Conservation (phyloP, 441 rosid genomes). For the Mallotus repandus region DNA sequence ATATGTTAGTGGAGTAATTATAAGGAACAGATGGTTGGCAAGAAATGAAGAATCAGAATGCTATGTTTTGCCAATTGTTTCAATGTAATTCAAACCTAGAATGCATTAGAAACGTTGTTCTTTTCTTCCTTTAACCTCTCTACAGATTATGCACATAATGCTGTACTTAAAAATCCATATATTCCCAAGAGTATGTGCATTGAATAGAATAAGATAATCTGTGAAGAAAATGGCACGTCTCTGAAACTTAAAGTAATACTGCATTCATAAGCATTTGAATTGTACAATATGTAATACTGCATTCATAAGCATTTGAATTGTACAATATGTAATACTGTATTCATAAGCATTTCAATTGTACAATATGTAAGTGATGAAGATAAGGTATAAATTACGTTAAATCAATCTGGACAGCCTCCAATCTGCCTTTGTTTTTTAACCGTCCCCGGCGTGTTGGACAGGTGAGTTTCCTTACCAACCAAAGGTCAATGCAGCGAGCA, state of each 20-base stretch:
- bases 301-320: too few species aligned
- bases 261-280: too few species aligned
- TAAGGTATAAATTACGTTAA: background rate
- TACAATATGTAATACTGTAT: too few species aligned
- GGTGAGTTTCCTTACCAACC: conserved; percentile 25
- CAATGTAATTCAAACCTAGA: background rate
- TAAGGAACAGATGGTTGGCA: background rate
- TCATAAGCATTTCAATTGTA: too few species aligned
- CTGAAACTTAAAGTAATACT: too few species aligned
- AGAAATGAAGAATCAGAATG: background rate
- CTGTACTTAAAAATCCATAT: background rate
- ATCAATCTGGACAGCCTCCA: conserved; percentile 13
- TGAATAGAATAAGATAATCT: too few species aligned
- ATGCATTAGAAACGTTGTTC: too few species aligned
- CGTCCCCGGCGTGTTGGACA: conserved; percentile 39
- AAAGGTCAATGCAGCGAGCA: conserved; percentile 28
- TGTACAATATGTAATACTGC: too few species aligned
- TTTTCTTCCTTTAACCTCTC: too few species aligned
- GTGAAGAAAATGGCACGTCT: too few species aligned
- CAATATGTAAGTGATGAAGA: background rate
- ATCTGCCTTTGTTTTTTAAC: background rate
- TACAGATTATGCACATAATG: background rate
- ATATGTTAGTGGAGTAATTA: background rate
- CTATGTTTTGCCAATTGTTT: background rate
- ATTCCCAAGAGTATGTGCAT: too few species aligned